phyloP scores from a whole-genome alignment of 441 rosid genomes.

The Mallotus japonicus region DNA sequence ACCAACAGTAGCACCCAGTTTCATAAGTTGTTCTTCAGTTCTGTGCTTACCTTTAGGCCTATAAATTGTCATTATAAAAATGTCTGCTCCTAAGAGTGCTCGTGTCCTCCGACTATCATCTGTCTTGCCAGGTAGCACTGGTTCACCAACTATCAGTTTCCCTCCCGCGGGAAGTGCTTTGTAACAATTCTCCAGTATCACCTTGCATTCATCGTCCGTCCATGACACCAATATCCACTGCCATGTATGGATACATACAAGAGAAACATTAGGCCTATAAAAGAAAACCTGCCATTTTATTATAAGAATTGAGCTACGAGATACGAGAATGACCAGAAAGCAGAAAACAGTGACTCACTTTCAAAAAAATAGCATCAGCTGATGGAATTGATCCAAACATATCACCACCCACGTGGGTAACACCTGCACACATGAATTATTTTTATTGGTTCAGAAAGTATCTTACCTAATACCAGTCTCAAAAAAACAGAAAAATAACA shows the following conservation, averaged over 20 bases:
- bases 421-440: slow-evolving; percentile 36
- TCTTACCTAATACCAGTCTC: background rate
- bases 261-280: background rate
- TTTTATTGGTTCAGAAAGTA: background rate
- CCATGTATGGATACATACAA: background rate
- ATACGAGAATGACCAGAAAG: no score
- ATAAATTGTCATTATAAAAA: slow-evolving; percentile 81
- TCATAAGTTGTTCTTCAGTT: slow-evolving; percentile 62
- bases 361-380: slow-evolving; percentile 77
- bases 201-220: slow-evolving; percentile 76
- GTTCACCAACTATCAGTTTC: slow-evolving; percentile 79
- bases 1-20: slow-evolving; percentile 60
- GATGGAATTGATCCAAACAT: no score
- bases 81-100: slow-evolving; percentile 73
- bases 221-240: slow-evolving; percentile 84
- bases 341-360: slow-evolving; percentile 36
- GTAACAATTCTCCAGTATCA: slow-evolving; percentile 74
- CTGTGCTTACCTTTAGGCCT: slow-evolving; percentile 76
- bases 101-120: slow-evolving; percentile 70
- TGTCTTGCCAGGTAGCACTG: slow-evolving; percentile 61
- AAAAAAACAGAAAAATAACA: background rate
- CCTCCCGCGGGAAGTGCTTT: slow-evolving; percentile 73
- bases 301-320: no score
- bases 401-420: slow-evolving; percentile 36
- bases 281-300: no score